Conservation (phyloP, 441 rosid species). For the Flueggea neowawraea region DNA sequence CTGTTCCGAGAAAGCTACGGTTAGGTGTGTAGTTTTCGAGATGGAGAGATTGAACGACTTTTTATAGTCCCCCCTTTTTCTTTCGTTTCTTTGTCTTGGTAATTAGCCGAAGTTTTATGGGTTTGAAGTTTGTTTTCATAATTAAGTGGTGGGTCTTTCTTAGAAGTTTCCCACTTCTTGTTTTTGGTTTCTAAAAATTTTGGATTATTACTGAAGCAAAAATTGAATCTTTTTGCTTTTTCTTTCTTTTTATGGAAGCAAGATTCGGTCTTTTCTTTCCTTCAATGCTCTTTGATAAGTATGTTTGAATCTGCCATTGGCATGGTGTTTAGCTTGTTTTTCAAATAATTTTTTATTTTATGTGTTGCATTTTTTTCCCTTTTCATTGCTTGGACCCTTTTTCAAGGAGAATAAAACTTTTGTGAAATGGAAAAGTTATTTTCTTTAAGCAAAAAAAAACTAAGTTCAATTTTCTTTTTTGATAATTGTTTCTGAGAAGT, state of each 20-base stretch:
- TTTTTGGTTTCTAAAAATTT: conserved; percentile 19
- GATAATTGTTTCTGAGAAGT: too few relatives aligned
- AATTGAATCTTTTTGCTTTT: conserved; percentile 38
- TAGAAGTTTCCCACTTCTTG: conserved; percentile 50
- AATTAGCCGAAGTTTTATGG: conserved; percentile 17
- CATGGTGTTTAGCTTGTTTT: conserved; percentile 27
- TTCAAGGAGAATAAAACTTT: conserved; percentile 28
- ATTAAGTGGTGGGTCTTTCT: conserved; percentile 20
- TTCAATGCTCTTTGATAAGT: conserved; percentile 17
- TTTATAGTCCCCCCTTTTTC: not conserved
- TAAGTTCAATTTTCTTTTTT: not conserved
- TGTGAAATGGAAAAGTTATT: conserved; percentile 25
- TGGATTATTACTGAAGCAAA: conserved; percentile 64
- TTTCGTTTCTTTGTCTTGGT: conserved; percentile 14
- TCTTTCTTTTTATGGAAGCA: conserved; percentile 48
- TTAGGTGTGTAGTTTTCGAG: conserved; percentile 53
- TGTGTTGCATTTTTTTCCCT: conserved; percentile 19
- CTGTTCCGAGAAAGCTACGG: conserved; percentile 92
- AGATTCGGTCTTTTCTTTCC: conserved; percentile 45
- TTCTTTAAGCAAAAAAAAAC: conserved; percentile 2
- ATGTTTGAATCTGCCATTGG: conserved; percentile 22
- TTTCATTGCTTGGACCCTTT: conserved; percentile 15
- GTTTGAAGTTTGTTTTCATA: conserved; percentile 16
- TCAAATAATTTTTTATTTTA: conserved; percentile 5
- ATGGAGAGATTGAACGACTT: conserved; percentile 8